A percentile compares a stretch with the other conserved stretches of the same genome.
Conservation (phyloP, 805 yeast genomes). For the Ogataea zsoltii region DNA sequence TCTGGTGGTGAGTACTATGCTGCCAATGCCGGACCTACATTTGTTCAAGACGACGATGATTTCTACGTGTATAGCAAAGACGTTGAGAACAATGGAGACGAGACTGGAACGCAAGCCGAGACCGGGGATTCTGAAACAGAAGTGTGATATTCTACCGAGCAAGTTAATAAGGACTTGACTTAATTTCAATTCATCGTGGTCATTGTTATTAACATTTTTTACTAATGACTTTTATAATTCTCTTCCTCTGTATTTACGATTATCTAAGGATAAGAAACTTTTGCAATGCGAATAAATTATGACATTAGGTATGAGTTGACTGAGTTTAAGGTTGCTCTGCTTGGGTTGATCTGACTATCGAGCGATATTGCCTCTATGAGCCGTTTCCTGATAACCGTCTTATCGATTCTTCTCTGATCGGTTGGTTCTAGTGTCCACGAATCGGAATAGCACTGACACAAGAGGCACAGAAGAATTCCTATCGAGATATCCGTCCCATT, state of each 20-base stretch:
- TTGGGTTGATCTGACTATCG: constrained; percentile 62
- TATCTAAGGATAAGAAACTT: neutral
- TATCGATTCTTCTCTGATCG: constrained; percentile 10
- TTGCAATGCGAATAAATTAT: neutral
- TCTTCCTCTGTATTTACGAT: neutral
- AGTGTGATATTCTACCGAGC: too few relatives aligned
- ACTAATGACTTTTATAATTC: neutral
- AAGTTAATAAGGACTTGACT: too few relatives aligned
- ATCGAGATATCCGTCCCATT: constrained; percentile 66
- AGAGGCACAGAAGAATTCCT: constrained; percentile 54
- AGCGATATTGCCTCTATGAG: constrained; percentile 49
- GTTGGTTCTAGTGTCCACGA: neutral
- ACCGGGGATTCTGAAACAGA: neutral
- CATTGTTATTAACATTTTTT: too few relatives aligned
- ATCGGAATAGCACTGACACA: constrained; percentile 43
- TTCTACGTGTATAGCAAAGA: constrained; percentile 9
- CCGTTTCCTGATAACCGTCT: constrained; percentile 43
- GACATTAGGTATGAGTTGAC: constrained; percentile 60
- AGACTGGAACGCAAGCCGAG: neutral
- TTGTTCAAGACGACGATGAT: constrained; percentile 1
- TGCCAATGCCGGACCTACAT: neutral
- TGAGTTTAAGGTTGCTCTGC: constrained; percentile 74
- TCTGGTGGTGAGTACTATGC: constrained; percentile 8
- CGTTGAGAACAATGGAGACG: constrained; percentile 2
- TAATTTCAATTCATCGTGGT: too few relatives aligned